Conservation (phyloP, 192 early-diverging fungal species). For the Mortierella claussenii region DNA sequence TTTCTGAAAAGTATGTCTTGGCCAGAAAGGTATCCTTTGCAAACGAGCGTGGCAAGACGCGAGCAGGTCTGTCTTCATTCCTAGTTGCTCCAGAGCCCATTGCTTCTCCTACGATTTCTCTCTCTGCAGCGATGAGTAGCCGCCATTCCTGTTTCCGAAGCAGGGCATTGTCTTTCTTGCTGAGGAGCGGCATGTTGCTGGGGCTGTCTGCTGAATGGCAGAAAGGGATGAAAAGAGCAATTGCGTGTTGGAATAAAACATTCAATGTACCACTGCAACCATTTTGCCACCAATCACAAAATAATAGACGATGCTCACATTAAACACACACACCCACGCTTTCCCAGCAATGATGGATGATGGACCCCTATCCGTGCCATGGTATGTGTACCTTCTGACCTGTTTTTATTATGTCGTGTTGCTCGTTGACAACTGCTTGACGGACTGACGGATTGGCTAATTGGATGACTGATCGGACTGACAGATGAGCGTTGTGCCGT, state of each 20-base stretch:
- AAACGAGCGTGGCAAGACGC: background rate
- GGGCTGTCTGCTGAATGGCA: background rate
- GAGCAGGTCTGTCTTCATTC: background rate
- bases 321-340: too few relatives aligned
- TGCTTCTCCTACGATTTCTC: background rate
- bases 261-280: background rate
- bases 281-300: conserved; percentile 35
- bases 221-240: background rate
- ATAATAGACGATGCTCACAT: too few relatives aligned
- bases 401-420: too few relatives aligned
- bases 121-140: background rate
- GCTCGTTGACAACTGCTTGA: too few relatives aligned
- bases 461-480: too few relatives aligned
- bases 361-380: too few relatives aligned
- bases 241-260: background rate
- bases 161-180: conserved; percentile 30
- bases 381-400: too few relatives aligned
- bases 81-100: too few relatives aligned
- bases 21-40: conserved; percentile 32
- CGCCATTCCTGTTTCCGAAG: conserved; percentile 40
- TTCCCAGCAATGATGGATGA: too few relatives aligned
- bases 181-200: conserved; percentile 17
- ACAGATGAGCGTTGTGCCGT: too few relatives aligned
- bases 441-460: too few relatives aligned
- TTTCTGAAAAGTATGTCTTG: conserved; percentile 33